Evolutionary conservation across 176 grass and related monocot species (phyloP).

Genomic region (Zoysia pacifica): DNA sequence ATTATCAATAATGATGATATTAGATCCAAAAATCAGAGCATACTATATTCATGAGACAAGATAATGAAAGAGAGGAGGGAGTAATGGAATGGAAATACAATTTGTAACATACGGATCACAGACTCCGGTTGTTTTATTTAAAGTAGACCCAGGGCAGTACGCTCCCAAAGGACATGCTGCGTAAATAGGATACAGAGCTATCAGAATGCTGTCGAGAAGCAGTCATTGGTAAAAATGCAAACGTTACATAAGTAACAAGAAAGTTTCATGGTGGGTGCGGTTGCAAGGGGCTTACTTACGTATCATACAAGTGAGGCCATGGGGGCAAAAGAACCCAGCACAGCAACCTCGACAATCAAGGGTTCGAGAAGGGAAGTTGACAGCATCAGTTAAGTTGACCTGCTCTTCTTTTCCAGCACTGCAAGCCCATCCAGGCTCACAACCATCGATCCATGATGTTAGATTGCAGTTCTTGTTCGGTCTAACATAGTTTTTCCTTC

Average conservation of each 20-base stretch:
- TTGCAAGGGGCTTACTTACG: conserved; percentile 59
- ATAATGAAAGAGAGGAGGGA: neutral
- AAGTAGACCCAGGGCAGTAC: conserved; percentile 69
- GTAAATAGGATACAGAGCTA: neutral
- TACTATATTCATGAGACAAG: neutral
- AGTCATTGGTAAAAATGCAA: neutral
- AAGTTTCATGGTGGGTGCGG: neutral
- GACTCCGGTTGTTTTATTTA: conserved; percentile 77
- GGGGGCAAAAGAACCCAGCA: conserved; percentile 86
- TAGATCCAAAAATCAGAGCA: neutral
- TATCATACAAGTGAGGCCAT: conserved; percentile 94
- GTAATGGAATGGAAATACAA: neutral
- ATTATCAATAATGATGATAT: neutral
- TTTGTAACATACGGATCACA: conserved; percentile 88
- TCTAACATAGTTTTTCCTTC: conserved; percentile 70
- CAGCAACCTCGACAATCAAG: conserved; percentile 64
- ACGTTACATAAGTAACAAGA: neutral
- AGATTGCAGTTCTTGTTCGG: conserved; percentile 96
- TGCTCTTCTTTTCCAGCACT: conserved; percentile 35
- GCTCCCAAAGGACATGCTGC: conserved; percentile 92
- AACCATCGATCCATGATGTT: conserved; percentile 77
- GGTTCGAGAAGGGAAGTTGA: conserved; percentile 54
- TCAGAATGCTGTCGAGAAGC: neutral
- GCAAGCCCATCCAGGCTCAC: conserved; percentile 86
- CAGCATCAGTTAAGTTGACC: conserved; percentile 53